These are phyloP conservation scores for Entrophospora sp. DNA, from an alignment of 192 early-diverging fungal genomes.

Conservation along the genomic window DNA sequence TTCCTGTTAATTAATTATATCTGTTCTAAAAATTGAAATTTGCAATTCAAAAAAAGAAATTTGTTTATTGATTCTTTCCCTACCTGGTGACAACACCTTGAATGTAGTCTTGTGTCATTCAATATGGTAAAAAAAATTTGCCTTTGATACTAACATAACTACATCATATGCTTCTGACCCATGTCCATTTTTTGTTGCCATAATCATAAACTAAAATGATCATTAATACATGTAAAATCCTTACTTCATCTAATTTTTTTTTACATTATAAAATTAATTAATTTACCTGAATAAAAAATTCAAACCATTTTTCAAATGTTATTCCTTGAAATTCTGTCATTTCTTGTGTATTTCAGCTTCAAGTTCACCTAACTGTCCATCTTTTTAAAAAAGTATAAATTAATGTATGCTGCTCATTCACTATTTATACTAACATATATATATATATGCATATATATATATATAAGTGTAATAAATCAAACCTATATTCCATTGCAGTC, in stretches of 20 bases:
- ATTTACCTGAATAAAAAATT: slow-evolving; percentile 52
- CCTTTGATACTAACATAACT: slow-evolving; percentile 44
- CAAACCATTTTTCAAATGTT: slow-evolving; percentile 51
- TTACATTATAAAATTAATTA: not conserved
- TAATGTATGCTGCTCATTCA: not conserved
- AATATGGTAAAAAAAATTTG: slow-evolving; percentile 56
- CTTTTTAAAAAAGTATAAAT: not conserved
- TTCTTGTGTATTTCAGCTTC: slow-evolving; percentile 12
- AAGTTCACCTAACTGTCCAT: not conserved
- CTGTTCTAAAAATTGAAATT: too few species aligned
- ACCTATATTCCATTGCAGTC: slow-evolving; percentile 29
- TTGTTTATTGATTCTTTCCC: too few species aligned
- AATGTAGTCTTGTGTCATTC: slow-evolving; percentile 21
- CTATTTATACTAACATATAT: too few species aligned
- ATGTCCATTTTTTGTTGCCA: slow-evolving; percentile 38
- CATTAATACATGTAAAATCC: not conserved
- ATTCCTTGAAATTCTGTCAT: slow-evolving; percentile 29
- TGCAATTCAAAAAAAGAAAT: too few species aligned
- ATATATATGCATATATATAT: too few species aligned
- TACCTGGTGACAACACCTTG: slow-evolving; percentile 56
- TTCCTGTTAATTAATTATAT: too few species aligned
- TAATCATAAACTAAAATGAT: slow-evolving; percentile 41
- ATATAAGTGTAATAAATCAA: too few species aligned
- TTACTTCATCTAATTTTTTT: not conserved
- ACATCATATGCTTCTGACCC: slow-evolving; percentile 47